Conservation (phyloP, 1,284 basidiomycete species). For the Sporisorium scitamineum region DNA sequence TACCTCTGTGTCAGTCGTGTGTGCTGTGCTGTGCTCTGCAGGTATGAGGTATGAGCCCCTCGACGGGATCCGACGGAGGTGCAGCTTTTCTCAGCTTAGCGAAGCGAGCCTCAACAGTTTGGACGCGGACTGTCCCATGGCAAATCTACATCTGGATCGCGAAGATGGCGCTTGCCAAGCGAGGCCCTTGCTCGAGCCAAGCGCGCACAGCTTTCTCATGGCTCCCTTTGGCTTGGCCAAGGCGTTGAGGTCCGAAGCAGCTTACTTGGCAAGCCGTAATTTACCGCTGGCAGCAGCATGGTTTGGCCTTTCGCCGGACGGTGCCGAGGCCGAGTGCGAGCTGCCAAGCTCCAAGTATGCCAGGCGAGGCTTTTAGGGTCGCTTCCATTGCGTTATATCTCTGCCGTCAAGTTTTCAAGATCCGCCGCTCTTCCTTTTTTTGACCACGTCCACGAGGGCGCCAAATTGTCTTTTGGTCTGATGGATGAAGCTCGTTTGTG, state of each 20-base stretch:
- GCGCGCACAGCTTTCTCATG: not conserved
- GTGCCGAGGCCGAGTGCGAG: not conserved
- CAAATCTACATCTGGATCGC: not conserved
- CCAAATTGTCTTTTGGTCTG: not conserved
- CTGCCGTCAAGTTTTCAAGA: slow-evolving; percentile 7
- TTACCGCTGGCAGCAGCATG: not conserved
- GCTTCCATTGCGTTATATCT: slow-evolving; percentile 18
- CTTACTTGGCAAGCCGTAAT: not conserved
- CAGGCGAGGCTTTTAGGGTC: not conserved
- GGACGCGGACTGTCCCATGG: slow-evolving; percentile 5
- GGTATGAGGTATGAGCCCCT: too few relatives aligned
- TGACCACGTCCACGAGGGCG: slow-evolving; percentile 6
- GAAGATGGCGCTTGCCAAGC: not conserved
- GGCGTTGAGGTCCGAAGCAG: too few relatives aligned
- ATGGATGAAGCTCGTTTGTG: not conserved
- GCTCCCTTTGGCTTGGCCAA: not conserved
- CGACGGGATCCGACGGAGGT: not conserved
- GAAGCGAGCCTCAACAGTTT: not conserved
- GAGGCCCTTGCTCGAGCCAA: slow-evolving; percentile 2
- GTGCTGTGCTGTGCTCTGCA: too few relatives aligned
- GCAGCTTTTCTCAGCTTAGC: not conserved
- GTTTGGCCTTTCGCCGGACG: too few relatives aligned
- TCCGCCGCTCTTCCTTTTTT: not conserved
- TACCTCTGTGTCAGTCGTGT: not conserved
- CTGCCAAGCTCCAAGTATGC: not conserved